phyloP scores from a whole-genome alignment of 345 rosid genomes.

The Tarenaya hassleriana region DNA sequence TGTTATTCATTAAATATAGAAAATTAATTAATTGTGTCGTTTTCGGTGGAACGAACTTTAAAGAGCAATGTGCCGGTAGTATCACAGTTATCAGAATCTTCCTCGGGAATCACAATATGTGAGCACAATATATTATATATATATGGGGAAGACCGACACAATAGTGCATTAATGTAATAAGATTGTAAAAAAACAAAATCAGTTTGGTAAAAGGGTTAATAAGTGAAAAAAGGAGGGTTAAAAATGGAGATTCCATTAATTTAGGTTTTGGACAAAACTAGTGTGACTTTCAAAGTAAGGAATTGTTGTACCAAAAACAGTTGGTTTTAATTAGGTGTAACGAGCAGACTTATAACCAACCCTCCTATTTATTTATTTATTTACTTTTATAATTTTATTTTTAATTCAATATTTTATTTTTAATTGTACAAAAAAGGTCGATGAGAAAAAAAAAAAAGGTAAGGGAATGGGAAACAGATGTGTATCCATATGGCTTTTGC shows the following conservation, averaged over 20 bases:
- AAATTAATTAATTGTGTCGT: no score
- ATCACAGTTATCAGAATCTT: slow-evolving; percentile 26
- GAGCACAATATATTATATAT: neutral
- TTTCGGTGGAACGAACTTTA: no score
- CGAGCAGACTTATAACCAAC: slow-evolving; percentile 29
- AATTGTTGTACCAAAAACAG: slow-evolving; percentile 11
- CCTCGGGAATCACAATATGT: slow-evolving; percentile 28
- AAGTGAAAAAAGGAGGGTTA: slow-evolving; percentile 4
- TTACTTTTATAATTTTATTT: slow-evolving; percentile 2
- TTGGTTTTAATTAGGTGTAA: slow-evolving; percentile 46
- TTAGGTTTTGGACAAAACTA: slow-evolving; percentile 10
- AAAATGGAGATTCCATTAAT: slow-evolving; percentile 9
- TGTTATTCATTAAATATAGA: no score
- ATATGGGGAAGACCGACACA: no score
- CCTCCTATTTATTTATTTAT: slow-evolving; percentile 18
- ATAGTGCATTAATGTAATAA: no score
- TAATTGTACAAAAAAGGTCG: no score
- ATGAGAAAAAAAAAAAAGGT: slow-evolving; percentile 1
- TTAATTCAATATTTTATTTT: neutral
- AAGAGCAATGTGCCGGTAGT: no score
- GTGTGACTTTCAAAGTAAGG: slow-evolving; percentile 51
- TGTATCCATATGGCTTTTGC: no score
- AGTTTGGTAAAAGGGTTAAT: neutral
- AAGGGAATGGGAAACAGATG: neutral
- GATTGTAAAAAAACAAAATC: no score